phyloP scores from a whole-genome alignment of 2,329 filamentous ascomycete species.

The Neospermospora avenae region DNA sequence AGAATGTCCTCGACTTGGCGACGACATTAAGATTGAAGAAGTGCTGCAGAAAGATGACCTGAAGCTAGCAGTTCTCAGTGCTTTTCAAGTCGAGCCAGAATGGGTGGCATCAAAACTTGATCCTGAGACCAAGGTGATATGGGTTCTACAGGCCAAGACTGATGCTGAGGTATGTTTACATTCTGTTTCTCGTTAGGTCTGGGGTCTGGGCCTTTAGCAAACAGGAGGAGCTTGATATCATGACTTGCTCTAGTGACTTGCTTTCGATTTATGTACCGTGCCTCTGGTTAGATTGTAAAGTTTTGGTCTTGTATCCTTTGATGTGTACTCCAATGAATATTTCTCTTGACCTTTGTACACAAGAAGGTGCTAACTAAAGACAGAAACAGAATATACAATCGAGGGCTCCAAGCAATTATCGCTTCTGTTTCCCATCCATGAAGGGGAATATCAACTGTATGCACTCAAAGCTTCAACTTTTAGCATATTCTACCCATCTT shows the following conservation, averaged over 20 bases:
- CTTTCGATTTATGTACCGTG: too few relatives aligned
- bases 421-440: conserved; percentile 78
- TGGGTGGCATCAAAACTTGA: conserved; percentile 56
- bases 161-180: conserved; percentile 47
- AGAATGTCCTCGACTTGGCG: conserved; percentile 55
- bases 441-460: conserved; percentile 66
- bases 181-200: background rate
- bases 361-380: conserved; percentile 11
- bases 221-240: background rate
- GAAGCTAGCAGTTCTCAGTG: conserved; percentile 76
- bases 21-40: conserved; percentile 87
- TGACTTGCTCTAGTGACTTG: background rate
- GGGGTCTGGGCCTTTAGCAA: background rate
- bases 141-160: conserved; percentile 54
- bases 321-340: too few relatives aligned
- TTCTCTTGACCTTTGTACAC: background rate
- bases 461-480: conserved; percentile 91
- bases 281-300: too few relatives aligned
- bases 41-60: conserved; percentile 72
- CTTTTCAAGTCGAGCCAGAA: conserved; percentile 80
- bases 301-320: too few relatives aligned
- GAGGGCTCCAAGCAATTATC: conserved; percentile 54
- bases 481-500: conserved; percentile 73
- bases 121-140: conserved; percentile 56
- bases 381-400: conserved; percentile 49